Percentiles rank a stretch among this genome's conserved stretches.
These are phyloP conservation scores for Fraxinus ornus DNA, from an alignment of 305 asterid species.

Conservation along the genomic window DNA sequence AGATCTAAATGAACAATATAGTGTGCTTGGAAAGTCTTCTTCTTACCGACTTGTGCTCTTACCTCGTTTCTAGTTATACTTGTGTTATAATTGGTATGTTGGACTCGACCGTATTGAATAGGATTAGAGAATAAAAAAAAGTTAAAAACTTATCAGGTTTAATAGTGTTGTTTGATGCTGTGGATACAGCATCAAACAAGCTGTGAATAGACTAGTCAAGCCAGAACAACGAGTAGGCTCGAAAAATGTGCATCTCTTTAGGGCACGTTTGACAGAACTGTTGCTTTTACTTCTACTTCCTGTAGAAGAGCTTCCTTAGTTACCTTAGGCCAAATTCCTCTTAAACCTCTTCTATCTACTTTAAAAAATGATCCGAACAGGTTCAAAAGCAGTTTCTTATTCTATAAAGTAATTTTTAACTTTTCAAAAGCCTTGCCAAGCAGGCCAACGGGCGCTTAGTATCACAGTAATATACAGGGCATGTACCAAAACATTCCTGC, in stretches of 20 bases:
- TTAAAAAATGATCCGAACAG: too few species aligned
- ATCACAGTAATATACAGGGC: background rate
- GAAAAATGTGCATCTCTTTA: background rate
- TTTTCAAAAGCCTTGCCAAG: background rate
- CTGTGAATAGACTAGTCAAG: background rate
- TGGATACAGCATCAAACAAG: background rate
- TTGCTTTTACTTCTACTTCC: background rate
- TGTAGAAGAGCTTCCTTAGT: background rate
- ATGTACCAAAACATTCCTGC: background rate
- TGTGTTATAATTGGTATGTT: background rate
- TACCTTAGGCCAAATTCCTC: background rate
- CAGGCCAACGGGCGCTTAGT: background rate
- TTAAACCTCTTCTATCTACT: too few species aligned
- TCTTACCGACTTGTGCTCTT: background rate
- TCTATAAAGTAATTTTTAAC: background rate
- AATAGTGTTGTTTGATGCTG: background rate
- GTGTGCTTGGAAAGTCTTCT: background rate
- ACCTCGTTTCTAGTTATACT: background rate
- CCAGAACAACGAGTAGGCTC: background rate
- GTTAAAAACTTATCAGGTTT: background rate
- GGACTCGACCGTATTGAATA: background rate
- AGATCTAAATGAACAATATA: conserved; percentile 23
- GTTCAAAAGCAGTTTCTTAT: too few species aligned
- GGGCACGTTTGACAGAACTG: background rate
- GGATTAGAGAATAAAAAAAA: background rate